Evolutionary conservation across 31 red algal species (phyloP).

Genomic region (Bonnemaisonia californica): DNA sequence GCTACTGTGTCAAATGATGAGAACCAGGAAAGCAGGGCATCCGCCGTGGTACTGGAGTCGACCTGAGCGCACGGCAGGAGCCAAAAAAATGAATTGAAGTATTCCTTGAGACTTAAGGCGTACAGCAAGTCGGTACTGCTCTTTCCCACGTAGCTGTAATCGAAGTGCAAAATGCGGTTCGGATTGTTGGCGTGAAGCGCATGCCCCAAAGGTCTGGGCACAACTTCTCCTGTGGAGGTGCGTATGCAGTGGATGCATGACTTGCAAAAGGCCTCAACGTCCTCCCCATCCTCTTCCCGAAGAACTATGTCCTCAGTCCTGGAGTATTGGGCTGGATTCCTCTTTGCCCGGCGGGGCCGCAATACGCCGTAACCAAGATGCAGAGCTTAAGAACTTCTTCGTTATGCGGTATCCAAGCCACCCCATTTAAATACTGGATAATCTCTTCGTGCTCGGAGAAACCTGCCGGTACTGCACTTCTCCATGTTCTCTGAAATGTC

Average conservation of each 20-base stretch:
- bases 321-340: background rate
- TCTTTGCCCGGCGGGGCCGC: background rate
- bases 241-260: slow-evolving; percentile 11
- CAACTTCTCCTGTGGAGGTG: background rate
- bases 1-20: background rate
- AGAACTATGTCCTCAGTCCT: background rate
- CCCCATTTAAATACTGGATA: background rate
- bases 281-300: slow-evolving; percentile 5
- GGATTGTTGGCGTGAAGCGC: slow-evolving; percentile 1
- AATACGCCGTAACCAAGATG: background rate
- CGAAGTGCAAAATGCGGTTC: slow-evolving; percentile 31
- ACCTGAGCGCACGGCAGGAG: background rate
- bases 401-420: background rate
- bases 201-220: background rate
- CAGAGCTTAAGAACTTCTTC: background rate
- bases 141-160: slow-evolving; percentile 7
- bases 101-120: slow-evolving; percentile 20
- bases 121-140: background rate
- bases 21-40: slow-evolving; percentile 2
- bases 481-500: background rate
- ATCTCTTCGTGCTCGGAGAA: background rate
- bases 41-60: background rate
- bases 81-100: slow-evolving; percentile 9
- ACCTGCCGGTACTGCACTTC: background rate
- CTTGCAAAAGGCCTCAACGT: slow-evolving; percentile 5